Conservation (phyloP, 257 asterid genomes). For the Sherardia arvensis region DNA sequence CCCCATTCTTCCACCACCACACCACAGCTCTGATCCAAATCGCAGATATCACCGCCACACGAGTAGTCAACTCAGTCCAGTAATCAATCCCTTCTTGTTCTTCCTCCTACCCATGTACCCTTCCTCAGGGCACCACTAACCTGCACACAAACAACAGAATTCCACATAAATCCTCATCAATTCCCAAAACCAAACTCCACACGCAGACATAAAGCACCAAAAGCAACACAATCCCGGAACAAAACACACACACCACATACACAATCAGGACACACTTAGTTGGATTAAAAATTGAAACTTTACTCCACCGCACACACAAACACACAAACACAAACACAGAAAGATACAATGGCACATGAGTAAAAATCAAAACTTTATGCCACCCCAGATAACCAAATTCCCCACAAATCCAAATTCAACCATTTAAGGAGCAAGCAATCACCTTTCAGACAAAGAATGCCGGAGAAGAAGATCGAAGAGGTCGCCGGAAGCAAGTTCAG, state of each 20-base stretch:
- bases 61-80: constrained; percentile 9
- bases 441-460: neutral
- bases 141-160: neutral
- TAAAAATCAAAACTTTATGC: neutral
- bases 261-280: neutral
- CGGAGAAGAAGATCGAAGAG: neutral
- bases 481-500: neutral
- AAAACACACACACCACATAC: neutral
- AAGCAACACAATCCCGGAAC: too few relatives aligned
- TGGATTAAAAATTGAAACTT: neutral
- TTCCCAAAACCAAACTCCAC: neutral
- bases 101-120: neutral
- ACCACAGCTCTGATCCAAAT: neutral
- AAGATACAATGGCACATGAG: neutral
- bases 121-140: neutral
- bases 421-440: neutral
- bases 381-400: neutral
- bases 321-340: neutral
- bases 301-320: neutral
- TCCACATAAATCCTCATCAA: neutral
- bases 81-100: neutral
- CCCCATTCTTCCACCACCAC: constrained; percentile 21
- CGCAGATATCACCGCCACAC: neutral
- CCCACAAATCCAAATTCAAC: neutral
- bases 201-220: neutral